These are phyloP conservation scores for Carex parvula DNA, from an alignment of 176 grass and related monocot species.

Conservation along the genomic window DNA sequence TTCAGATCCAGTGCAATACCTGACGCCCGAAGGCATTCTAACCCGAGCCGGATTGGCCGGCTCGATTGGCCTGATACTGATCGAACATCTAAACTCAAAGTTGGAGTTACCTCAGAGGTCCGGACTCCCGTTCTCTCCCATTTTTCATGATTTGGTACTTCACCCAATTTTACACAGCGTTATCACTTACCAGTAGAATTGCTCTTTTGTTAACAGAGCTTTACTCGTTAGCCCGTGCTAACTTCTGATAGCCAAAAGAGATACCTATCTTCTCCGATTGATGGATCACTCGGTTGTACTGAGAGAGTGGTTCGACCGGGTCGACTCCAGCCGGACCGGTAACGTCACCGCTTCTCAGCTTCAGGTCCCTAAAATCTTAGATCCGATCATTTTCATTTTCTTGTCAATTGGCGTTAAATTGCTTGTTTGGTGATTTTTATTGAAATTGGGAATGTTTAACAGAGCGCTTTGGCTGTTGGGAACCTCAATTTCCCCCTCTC, in stretches of 20 bases:
- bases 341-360: slow-evolving; percentile 68
- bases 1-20: too few relatives aligned
- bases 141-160: background rate
- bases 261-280: background rate
- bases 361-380: slow-evolving; percentile 32
- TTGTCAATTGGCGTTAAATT: background rate
- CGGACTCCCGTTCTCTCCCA: background rate
- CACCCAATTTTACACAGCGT: background rate
- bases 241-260: background rate
- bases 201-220: background rate
- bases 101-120: too few relatives aligned
- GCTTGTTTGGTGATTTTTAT: slow-evolving; percentile 1
- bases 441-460: slow-evolving; percentile 12
- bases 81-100: too few relatives aligned
- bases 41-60: too few relatives aligned
- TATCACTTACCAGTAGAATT: background rate
- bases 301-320: slow-evolving; percentile 66
- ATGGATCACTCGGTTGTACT: slow-evolving; percentile 58
- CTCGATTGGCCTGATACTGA: too few relatives aligned
- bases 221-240: background rate
- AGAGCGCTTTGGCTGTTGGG: slow-evolving; percentile 62
- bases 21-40: too few relatives aligned
- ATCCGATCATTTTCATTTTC: background rate
- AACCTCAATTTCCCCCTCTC: slow-evolving; percentile 73
- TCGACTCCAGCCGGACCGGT: slow-evolving; percentile 49